phyloP scores from a whole-genome alignment of 2,329 filamentous ascomycete species.

The Tolypocladium endophyticum region DNA sequence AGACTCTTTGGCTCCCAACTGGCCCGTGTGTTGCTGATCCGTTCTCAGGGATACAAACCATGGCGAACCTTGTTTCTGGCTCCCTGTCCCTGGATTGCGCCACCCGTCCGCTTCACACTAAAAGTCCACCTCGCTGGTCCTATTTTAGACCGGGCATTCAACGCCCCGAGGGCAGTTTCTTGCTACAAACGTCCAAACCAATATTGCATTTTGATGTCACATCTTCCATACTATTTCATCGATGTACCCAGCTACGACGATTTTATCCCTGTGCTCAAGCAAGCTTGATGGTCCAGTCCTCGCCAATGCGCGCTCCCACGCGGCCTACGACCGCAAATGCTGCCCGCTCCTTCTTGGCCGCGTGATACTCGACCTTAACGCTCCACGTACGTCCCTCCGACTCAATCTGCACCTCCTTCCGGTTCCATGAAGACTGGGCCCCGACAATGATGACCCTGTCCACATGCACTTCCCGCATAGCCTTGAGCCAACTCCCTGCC shows the following conservation, averaged over 20 bases:
- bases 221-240: neutral
- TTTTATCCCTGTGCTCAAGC: neutral
- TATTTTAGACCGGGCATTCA: neutral
- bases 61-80: neutral
- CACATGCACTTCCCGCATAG: constrained; percentile 66
- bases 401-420: constrained; percentile 46
- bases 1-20: neutral
- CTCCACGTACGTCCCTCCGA: constrained; percentile 43
- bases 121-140: neutral
- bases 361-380: constrained; percentile 49
- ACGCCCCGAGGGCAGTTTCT: too few species aligned
- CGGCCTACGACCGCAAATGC: constrained; percentile 43
- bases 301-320: constrained; percentile 39
- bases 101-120: neutral
- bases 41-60: neutral
- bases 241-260: neutral
- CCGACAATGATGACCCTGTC: constrained; percentile 81
- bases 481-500: constrained; percentile 64
- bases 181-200: neutral
- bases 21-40: neutral
- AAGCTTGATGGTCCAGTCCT: constrained; percentile 39
- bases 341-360: constrained; percentile 33
- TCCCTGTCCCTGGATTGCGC: neutral
- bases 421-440: constrained; percentile 62
- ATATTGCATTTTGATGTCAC: neutral